A percentile compares a stretch with the other conserved stretches of the same genome.
Evolutionary conservation across 2,329 filamentous ascomycete species (phyloP).

Genomic region (Aspergillus eucalypticola): DNA sequence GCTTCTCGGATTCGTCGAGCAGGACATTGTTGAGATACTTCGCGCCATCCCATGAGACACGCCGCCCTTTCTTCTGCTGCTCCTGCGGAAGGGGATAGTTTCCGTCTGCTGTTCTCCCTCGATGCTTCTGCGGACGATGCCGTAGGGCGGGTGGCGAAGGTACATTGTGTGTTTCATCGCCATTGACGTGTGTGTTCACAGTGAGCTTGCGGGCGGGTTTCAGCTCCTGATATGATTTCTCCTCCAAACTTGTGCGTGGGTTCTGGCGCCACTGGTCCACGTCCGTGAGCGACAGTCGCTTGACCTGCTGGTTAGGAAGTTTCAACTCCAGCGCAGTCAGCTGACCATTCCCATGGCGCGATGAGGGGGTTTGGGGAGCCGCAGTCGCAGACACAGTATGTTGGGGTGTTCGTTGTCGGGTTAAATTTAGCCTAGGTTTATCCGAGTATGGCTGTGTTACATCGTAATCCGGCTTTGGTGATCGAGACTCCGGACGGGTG

Average conservation of each 20-base stretch:
- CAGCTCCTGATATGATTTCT: conserved; percentile 33
- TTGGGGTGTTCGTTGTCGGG: conserved; percentile 11
- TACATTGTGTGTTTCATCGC: conserved; percentile 30
- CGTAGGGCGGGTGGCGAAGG: conserved; percentile 43
- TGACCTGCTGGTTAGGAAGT: conserved; percentile 41
- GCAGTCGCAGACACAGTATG: conserved; percentile 6
- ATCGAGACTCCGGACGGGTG: conserved; percentile 5
- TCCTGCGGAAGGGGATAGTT: conserved; percentile 21
- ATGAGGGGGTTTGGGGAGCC: conserved; percentile 33
- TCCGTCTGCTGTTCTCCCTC: conserved; percentile 30
- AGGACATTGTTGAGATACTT: conserved; percentile 34
- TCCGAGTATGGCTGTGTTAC: conserved; percentile 10
- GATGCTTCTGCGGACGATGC: conserved; percentile 43
- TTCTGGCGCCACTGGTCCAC: conserved; percentile 39
- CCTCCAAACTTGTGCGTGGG: conserved; percentile 34
- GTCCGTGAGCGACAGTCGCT: conserved; percentile 42
- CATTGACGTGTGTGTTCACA: conserved; percentile 31
- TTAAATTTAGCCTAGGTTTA: conserved; percentile 14
- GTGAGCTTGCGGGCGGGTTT: conserved; percentile 34
- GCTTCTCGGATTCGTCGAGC: conserved; percentile 16
- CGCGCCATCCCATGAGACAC: conserved; percentile 43
- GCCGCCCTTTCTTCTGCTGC: conserved; percentile 32
- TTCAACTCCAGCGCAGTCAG: conserved; percentile 41
- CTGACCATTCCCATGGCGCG: conserved; percentile 26
- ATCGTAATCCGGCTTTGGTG: conserved; percentile 17